Evolutionary conservation across 1,284 basidiomycete genomes (phyloP).

Genomic region (Mycena sp.): DNA sequence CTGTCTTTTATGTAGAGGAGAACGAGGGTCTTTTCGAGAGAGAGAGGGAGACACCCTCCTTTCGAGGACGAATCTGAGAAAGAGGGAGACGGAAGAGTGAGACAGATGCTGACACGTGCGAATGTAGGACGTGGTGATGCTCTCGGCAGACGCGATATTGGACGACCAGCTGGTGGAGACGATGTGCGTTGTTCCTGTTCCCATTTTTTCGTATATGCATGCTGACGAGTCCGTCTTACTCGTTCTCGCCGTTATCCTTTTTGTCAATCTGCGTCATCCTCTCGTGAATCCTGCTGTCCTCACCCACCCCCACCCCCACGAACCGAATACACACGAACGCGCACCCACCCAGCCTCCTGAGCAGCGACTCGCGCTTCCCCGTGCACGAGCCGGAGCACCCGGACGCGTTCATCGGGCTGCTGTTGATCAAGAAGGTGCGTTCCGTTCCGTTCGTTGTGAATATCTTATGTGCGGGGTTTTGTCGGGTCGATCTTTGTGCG

Average conservation of each 20-base stretch:
- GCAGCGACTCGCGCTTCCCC: slow-evolving; percentile 95
- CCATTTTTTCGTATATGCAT: not conserved
- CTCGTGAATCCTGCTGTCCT: too few relatives aligned
- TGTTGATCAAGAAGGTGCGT: slow-evolving; percentile 84
- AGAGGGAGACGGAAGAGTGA: too few relatives aligned
- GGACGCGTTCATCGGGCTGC: slow-evolving; percentile 85
- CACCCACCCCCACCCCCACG: too few relatives aligned
- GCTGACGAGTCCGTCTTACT: not conserved
- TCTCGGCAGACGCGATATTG: slow-evolving; percentile 81
- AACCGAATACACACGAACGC: too few relatives aligned
- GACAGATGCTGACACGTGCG: too few relatives aligned
- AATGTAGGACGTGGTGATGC: slow-evolving; percentile 77
- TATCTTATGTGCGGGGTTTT: too few relatives aligned
- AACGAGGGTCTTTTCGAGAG: too few relatives aligned
- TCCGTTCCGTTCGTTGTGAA: not conserved
- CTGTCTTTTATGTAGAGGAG: too few relatives aligned
- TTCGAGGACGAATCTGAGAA: too few relatives aligned
- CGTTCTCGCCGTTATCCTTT: not conserved
- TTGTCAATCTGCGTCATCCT: not conserved
- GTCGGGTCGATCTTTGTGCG: too few relatives aligned
- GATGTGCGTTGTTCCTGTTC: slow-evolving; percentile 58
- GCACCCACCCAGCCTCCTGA: slow-evolving; percentile 73
- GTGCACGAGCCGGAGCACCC: slow-evolving; percentile 84
- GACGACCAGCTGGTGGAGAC: slow-evolving; percentile 84
- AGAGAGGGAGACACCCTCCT: too few relatives aligned